A percentile compares a stretch with the other conserved stretches of the same genome.
Evolutionary conservation across 2,329 filamentous ascomycete species (phyloP).

Genomic region (Hypoxylon sp.): DNA sequence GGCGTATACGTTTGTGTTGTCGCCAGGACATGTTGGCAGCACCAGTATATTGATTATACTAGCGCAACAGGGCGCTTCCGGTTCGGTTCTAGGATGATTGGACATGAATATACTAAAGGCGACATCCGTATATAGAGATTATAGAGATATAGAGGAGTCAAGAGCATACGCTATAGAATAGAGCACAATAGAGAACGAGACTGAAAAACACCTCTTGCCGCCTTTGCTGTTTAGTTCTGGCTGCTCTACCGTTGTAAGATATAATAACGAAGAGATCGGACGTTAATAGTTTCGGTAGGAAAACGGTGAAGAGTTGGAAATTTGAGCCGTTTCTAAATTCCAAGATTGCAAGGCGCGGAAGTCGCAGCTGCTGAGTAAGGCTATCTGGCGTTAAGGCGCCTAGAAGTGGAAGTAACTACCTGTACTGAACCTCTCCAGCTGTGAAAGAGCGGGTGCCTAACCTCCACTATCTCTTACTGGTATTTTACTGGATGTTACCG

Average conservation of each 20-base stretch:
- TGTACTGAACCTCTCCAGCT: too few species aligned
- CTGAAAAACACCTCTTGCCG: background rate
- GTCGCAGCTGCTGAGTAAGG: background rate
- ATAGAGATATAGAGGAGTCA: constrained; percentile 15
- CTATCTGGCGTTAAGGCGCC: background rate
- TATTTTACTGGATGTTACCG: background rate
- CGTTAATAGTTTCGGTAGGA: too few species aligned
- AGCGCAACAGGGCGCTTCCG: constrained; percentile 12
- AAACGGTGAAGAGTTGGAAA: too few species aligned
- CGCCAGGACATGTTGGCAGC: constrained; percentile 17
- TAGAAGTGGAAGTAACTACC: too few species aligned
- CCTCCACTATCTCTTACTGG: too few species aligned
- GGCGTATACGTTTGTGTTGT: constrained; percentile 1
- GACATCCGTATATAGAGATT: constrained; percentile 13
- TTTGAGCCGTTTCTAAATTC: background rate
- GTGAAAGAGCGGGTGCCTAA: too few species aligned
- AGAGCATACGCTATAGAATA: constrained; percentile 12
- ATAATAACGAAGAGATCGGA: background rate
- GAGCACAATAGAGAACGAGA: constrained; percentile 1
- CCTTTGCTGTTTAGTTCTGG: background rate
- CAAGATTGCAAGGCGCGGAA: background rate
- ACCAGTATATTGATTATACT: constrained; percentile 11
- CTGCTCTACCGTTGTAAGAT: background rate
- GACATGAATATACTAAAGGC: constrained; percentile 11
- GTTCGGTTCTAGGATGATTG: constrained; percentile 13